These are phyloP conservation scores for Syzygium aromaticum DNA, from an alignment of 345 rosid genomes.

Conservation along the genomic window DNA sequence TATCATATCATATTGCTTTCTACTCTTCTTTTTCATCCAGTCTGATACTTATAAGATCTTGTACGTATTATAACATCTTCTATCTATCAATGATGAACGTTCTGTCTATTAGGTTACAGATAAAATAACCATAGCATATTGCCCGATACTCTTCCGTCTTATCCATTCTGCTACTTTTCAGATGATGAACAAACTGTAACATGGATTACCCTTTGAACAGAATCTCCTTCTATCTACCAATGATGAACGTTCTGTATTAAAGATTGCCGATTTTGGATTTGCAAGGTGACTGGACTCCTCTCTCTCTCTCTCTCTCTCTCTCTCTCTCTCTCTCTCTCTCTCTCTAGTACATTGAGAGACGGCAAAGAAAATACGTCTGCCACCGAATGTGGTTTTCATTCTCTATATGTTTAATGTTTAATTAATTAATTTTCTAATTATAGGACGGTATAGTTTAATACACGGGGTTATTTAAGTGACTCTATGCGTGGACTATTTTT, in stretches of 20 bases:
- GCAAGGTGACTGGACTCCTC: conserved; percentile 55
- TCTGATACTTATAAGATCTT: not conserved
- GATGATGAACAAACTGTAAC: conserved; percentile 5
- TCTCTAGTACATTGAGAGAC: not conserved
- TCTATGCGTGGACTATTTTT: not conserved
- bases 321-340: not conserved
- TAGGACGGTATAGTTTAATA: not conserved
- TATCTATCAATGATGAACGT: not conserved
- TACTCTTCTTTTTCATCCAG: not conserved
- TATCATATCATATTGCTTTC: not conserved
- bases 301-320: not conserved
- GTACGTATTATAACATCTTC: not conserved
- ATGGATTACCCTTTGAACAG: conserved; percentile 35
- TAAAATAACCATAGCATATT: not conserved
- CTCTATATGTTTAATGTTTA: not conserved
- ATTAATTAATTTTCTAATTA: not conserved
- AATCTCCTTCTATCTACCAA: conserved; percentile 86
- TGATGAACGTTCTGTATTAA: conserved; percentile 52
- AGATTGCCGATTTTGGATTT: conserved; percentile 99
- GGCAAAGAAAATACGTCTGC: not conserved
- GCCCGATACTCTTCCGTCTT: not conserved
- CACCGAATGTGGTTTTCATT: not conserved
- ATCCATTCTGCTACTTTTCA: not conserved
- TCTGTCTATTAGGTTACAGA: not conserved
- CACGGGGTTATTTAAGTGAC: not conserved